Base-by-base conservation (phyloP, 2,329 filamentous ascomycete genomes). In the Trichoderma sp. region DNA sequence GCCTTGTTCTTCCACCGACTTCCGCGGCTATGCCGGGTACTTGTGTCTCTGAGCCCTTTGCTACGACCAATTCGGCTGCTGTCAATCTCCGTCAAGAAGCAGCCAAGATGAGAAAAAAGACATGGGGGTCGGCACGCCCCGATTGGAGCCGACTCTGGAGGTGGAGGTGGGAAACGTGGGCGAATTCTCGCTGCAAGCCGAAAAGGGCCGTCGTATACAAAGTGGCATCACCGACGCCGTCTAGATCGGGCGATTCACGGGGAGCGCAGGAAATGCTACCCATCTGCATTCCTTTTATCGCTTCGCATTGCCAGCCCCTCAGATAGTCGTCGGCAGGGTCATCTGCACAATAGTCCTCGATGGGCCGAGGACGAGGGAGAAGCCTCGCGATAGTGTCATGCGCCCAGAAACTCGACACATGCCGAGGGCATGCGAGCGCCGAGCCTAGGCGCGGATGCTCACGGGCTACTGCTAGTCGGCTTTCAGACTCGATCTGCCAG, bases 111-210 rank as follows among this genome's bases (percentile, higher is more conserved):
- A 14, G n/a, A 26, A 16, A 49, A 1, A 6, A n/a, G 2, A 16
- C 37, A 37, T 37, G 63, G 63, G 52, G 32, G 39, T 43, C 63
- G 63, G 63, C 24, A 66, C 51, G 63, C 52, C 54, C 64, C 52
- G 39, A 59, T 51, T 56, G 52, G 39, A 43, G 39, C 39, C 39
- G 39, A 43, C 16, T n/a, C 39, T 43, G 16, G 39, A 43, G 39
- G 39, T 43, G 39, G 51, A 46, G 34, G 32, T 34, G 56, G 16
- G 34, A 59, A 39, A n/a, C 32, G 21, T 26, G 30, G 24, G 26
- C 32, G 18, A 18, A 18, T 16, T 24, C 5, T 26, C 21, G 13
- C 32, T 54, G 51, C 51, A 54, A 18, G 37, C 59, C 39, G 60
- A 64, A 10, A 54, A 64, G 4, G 30, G 39, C 49, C 60, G 59